Evolutionary conservation across 192 early-diverging fungal genomes (phyloP).

Genomic region (Podochytrium sp.): DNA sequence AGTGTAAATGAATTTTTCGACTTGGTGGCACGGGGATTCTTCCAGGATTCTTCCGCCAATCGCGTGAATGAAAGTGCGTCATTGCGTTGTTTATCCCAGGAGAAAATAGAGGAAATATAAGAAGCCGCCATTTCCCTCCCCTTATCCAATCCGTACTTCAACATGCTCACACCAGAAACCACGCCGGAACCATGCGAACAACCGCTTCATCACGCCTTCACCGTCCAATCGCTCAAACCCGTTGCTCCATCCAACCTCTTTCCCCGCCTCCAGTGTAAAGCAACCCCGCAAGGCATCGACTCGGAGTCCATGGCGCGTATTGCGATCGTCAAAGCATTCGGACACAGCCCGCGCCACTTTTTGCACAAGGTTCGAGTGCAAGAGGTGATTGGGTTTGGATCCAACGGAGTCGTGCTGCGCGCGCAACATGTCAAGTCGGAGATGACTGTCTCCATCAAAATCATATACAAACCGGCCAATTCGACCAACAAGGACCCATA

Average conservation of each 20-base stretch:
- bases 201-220: neutral
- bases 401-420: conserved; percentile 35
- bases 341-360: neutral
- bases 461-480: conserved; percentile 25
- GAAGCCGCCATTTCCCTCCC: too few species aligned
- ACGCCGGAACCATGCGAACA: neutral
- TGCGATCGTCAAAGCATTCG: neutral
- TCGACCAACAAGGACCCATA: neutral
- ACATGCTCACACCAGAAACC: neutral
- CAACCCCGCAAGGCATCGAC: neutral
- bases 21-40: too few species aligned
- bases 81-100: too few species aligned
- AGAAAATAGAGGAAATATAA: too few species aligned
- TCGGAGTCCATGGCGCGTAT: conserved; percentile 4
- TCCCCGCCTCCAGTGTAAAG: neutral
- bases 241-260: neutral
- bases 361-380: neutral
- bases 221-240: neutral
- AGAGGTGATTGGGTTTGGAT: conserved; percentile 23
- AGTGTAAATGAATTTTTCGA: too few species aligned
- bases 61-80: too few species aligned
- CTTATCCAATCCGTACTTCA: too few species aligned
- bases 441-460: conserved; percentile 24
- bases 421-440: neutral
- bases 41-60: too few species aligned